These are phyloP conservation scores for Nothophaeocryptopus gaeumannii DNA, from an alignment of 2,329 filamentous ascomycete species.

Conservation along the genomic window DNA sequence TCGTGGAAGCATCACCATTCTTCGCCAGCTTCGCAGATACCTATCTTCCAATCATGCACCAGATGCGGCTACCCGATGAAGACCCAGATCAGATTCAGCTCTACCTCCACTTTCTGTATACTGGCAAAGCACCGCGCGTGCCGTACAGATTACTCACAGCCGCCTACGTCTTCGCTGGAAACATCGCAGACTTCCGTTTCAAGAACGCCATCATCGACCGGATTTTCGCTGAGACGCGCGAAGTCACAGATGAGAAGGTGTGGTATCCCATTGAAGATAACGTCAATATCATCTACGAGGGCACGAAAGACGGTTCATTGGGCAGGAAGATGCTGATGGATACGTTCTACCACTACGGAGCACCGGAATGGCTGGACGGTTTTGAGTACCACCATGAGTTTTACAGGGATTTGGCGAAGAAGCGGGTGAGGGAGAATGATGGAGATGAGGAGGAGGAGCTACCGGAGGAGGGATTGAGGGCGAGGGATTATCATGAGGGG, in stretches of 20 bases:
- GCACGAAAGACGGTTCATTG: background rate
- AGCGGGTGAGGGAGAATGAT: too few relatives aligned
- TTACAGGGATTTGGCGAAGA: too few relatives aligned
- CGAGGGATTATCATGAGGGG: too few relatives aligned
- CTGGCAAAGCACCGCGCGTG: too few relatives aligned
- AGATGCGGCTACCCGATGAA: constrained; percentile 9
- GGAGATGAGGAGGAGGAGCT: too few relatives aligned
- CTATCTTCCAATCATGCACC: constrained; percentile 8
- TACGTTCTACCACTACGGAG: too few relatives aligned
- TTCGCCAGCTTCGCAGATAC: constrained; percentile 8
- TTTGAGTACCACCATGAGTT: too few relatives aligned
- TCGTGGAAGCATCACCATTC: background rate
- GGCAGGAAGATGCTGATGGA: too few relatives aligned
- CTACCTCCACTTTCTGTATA: constrained; percentile 10
- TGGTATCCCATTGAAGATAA: background rate
- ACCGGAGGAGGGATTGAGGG: too few relatives aligned
- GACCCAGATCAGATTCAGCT: background rate
- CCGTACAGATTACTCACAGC: background rate
- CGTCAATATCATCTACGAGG: constrained; percentile 5
- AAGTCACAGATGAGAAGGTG: background rate
- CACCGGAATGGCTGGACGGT: too few relatives aligned
- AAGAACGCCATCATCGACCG: background rate
- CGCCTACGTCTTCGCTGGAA: constrained; percentile 9
- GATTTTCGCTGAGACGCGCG: background rate
- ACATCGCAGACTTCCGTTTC: constrained; percentile 9